Conservation (phyloP, 2,329 filamentous ascomycete genomes). For the Calonectria honghensis region DNA sequence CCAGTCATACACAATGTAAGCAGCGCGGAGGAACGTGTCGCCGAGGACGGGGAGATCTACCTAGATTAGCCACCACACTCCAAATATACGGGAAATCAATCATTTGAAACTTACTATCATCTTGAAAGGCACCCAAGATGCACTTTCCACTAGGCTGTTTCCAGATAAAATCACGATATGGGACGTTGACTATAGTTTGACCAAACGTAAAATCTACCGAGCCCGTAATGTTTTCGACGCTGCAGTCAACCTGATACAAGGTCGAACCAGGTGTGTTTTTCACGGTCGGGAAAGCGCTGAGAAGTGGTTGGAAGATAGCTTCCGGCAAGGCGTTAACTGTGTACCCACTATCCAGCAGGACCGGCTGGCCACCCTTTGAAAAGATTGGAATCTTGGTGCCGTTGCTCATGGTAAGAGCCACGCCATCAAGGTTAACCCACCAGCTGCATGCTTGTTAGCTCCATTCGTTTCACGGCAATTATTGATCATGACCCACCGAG, state of each 20-base stretch:
- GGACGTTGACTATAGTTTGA: constrained; percentile 65
- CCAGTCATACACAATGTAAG: constrained; percentile 66
- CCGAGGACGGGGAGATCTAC: constrained; percentile 63
- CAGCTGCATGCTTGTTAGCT: constrained; percentile 57
- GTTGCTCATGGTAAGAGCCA: constrained; percentile 59
- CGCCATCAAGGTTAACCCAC: constrained; percentile 64
- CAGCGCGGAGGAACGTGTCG: constrained; percentile 66
- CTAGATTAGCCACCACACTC: not conserved
- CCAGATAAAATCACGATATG: constrained; percentile 69
- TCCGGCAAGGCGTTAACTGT: constrained; percentile 80
- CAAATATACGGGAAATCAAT: no score
- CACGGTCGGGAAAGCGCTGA: constrained; percentile 66
- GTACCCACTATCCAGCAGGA: constrained; percentile 80
- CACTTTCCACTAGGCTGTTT: constrained; percentile 57
- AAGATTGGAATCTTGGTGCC: constrained; percentile 67
- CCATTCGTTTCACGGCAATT: not conserved
- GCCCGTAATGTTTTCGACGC: constrained; percentile 58
- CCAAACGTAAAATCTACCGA: constrained; percentile 70
- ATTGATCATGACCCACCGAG: constrained; percentile 49
- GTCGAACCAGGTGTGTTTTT: constrained; percentile 63
- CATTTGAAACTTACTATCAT: constrained; percentile 52
- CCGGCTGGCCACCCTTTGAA: constrained; percentile 61
- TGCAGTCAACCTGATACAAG: constrained; percentile 70
- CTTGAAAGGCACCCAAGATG: constrained; percentile 68
- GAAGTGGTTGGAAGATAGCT: constrained; percentile 68